Evolutionary conservation across 2,329 filamentous ascomycete species (phyloP).

Genomic region (Fusarium praegraminearum): DNA sequence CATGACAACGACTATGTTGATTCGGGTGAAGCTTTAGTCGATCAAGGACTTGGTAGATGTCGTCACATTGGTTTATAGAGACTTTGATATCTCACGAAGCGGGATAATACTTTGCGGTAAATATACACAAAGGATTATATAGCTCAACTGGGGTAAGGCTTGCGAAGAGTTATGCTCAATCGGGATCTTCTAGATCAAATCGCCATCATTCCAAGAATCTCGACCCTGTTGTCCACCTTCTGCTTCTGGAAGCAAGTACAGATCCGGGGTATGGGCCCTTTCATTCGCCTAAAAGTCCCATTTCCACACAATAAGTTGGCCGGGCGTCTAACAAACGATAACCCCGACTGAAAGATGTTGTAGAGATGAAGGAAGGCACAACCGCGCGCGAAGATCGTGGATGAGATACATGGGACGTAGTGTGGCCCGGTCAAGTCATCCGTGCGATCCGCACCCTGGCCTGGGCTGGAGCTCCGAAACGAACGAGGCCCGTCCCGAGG

Average conservation of each 20-base stretch:
- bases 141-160: conserved; percentile 11
- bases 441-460: conserved; percentile 30
- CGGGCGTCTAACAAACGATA: conserved; percentile 17
- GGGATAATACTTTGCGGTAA: conserved; percentile 5
- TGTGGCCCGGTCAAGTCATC: conserved; percentile 31
- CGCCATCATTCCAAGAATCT: conserved; percentile 10
- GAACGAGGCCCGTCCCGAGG: conserved; percentile 38
- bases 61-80: neutral
- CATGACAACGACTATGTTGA: neutral
- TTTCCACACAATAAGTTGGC: conserved; percentile 6
- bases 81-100: neutral
- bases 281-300: conserved; percentile 4
- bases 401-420: conserved; percentile 14
- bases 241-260: conserved; percentile 38
- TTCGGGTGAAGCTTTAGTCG: neutral
- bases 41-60: neutral
- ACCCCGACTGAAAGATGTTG: conserved; percentile 3
- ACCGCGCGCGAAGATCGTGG: conserved; percentile 35
- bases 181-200: conserved; percentile 15
- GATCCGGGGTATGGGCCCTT: conserved; percentile 13
- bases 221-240: conserved; percentile 32
- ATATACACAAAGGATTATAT: conserved; percentile 4
- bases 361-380: conserved; percentile 5
- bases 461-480: conserved; percentile 33
- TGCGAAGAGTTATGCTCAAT: conserved; percentile 18